Evolutionary conservation across 139 green algal genomes (phyloP).

Genomic region (Yamagishiella unicocca): DNA sequence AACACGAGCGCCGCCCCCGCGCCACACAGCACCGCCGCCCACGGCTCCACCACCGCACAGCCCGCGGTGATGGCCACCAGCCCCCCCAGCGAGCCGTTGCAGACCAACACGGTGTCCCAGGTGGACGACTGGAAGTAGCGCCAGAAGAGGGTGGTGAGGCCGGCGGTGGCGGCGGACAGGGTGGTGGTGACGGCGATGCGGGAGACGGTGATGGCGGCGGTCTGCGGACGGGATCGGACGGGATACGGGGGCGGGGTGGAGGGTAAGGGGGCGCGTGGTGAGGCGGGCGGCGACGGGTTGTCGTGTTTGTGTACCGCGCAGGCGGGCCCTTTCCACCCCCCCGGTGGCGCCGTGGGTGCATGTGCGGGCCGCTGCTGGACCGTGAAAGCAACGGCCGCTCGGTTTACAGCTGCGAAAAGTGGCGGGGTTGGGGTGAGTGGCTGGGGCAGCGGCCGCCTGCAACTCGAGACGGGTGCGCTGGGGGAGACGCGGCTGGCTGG

Average conservation of each 20-base stretch:
- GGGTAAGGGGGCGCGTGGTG: neutral
- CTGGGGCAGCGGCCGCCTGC: no score
- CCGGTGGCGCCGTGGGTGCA: no score
- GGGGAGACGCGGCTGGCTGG: no score
- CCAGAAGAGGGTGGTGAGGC: constrained; percentile 59
- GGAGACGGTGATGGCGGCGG: constrained; percentile 50
- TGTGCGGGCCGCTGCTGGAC: no score
- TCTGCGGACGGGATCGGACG: neutral
- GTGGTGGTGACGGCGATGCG: constrained; percentile 76
- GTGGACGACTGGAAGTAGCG: neutral
- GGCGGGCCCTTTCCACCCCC: no score
- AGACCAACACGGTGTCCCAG: constrained; percentile 50
- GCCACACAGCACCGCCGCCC: constrained; percentile 84
- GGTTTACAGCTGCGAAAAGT: no score
- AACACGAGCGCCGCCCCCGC: constrained; percentile 61
- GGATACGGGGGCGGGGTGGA: neutral
- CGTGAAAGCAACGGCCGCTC: no score
- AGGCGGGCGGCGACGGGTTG: no score
- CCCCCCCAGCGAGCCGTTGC: constrained; percentile 58
- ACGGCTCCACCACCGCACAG: constrained; percentile 70
- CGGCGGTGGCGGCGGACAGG: constrained; percentile 61
- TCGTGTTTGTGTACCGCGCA: no score
- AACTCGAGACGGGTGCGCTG: no score
- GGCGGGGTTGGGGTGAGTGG: no score
- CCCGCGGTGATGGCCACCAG: constrained; percentile 71